phyloP scores from a whole-genome alignment of 1,284 basidiomycete species.

The Ceratorhiza oryzae-sativae region DNA sequence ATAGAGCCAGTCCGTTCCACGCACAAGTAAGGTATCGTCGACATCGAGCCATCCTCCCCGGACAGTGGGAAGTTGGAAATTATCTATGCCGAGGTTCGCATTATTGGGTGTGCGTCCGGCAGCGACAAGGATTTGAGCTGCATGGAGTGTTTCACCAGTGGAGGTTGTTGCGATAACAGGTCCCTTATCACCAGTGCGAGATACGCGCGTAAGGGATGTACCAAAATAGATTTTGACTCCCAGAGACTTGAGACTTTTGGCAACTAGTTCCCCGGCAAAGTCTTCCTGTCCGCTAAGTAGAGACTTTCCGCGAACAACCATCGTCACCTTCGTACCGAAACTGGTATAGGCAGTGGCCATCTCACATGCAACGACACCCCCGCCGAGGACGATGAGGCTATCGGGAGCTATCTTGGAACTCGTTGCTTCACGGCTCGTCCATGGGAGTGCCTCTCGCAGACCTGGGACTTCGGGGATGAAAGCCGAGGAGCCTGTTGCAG shows the following conservation, averaged over 20 bases:
- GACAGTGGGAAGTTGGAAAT: conserved; percentile 16
- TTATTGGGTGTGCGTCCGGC: conserved; percentile 38
- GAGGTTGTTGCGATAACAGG: conserved; percentile 1
- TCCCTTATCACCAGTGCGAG: conserved; percentile 13
- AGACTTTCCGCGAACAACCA: conserved; percentile 29
- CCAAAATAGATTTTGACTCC: conserved; percentile 27
- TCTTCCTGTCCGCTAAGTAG: conserved; percentile 28
- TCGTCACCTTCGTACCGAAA: conserved; percentile 36
- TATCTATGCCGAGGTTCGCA: conserved; percentile 23
- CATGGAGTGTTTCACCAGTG: conserved; percentile 11
- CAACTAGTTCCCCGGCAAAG: conserved; percentile 38
- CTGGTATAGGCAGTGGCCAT: conserved; percentile 36
- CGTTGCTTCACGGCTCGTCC: conserved; percentile 41
- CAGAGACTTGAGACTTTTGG: conserved; percentile 15
- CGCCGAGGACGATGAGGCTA: conserved; percentile 31
- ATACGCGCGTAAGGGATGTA: conserved; percentile 11
- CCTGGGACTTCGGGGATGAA: conserved; percentile 33
- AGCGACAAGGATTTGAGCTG: conserved; percentile 35
- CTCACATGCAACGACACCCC: conserved; percentile 40
- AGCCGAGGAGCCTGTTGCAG: conserved; percentile 30
- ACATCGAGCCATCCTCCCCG: conserved; percentile 34
- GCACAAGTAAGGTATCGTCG: conserved; percentile 34
- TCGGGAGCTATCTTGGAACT: conserved; percentile 31
- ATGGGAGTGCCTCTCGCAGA: conserved; percentile 19
- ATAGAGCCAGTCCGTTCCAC: conserved; percentile 36